Conservation (phyloP, 2,329 filamentous ascomycete species). For the Neofusicoccum umdonicola region DNA sequence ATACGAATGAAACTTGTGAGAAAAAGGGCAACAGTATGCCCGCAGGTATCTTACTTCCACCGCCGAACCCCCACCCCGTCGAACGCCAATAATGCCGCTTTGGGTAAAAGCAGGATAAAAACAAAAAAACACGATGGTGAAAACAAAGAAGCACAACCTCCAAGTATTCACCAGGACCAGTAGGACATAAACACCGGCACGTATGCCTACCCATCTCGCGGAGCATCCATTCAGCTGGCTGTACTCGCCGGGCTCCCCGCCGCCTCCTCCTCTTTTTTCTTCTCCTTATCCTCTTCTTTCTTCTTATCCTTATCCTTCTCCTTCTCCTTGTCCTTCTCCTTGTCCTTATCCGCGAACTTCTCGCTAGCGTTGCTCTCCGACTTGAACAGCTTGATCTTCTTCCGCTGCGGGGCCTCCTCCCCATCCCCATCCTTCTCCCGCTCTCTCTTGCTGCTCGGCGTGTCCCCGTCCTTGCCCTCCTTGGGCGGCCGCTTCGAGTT, state of each 20-base stretch:
- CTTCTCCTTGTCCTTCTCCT: neutral
- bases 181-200: too few relatives aligned
- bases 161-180: too few relatives aligned
- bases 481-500: slow-evolving; percentile 14
- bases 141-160: neutral
- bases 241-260: slow-evolving; percentile 6
- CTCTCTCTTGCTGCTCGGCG: neutral
- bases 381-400: slow-evolving; percentile 36
- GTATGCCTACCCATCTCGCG: too few relatives aligned
- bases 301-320: neutral
- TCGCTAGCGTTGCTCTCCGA: slow-evolving; percentile 5
- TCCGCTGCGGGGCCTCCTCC: slow-evolving; percentile 28
- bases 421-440: slow-evolving; percentile 25
- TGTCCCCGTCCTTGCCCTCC: slow-evolving; percentile 23
- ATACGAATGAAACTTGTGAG: too few relatives aligned
- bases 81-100: slow-evolving; percentile 14
- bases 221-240: neutral
- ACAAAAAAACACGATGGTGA: neutral
- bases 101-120: neutral
- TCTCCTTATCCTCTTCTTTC: neutral
- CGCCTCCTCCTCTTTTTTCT: neutral
- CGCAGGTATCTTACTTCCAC: too few relatives aligned
- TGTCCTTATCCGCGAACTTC: neutral
- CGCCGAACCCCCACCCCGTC: neutral
- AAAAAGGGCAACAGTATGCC: too few relatives aligned